Evolutionary conservation across 2,329 filamentous ascomycete species (phyloP).

Genomic region (Pseudogymnoascus sp.): DNA sequence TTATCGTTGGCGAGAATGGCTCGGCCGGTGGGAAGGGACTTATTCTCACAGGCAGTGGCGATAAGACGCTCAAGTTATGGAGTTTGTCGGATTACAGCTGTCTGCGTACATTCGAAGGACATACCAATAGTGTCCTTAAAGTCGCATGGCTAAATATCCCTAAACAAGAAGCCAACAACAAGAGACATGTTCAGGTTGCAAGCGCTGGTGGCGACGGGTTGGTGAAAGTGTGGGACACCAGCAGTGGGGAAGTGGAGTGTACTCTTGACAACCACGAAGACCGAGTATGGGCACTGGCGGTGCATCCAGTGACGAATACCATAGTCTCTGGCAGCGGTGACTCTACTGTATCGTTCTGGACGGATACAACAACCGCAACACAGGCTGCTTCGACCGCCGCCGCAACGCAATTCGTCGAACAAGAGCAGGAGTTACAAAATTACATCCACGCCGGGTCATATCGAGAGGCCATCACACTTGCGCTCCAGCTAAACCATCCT

Average conservation of each 20-base stretch:
- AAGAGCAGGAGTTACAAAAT: constrained; percentile 91
- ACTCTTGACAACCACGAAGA: constrained; percentile 97
- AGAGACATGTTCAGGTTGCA: constrained; percentile 63
- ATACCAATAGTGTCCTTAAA: constrained; percentile 92
- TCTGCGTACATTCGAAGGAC: constrained; percentile 87
- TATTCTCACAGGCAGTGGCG: constrained; percentile 82
- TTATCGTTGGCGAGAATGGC: constrained; percentile 63
- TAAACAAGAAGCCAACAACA: constrained; percentile 40
- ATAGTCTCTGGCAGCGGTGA: constrained; percentile 89
- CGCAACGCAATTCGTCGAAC: constrained; percentile 74
- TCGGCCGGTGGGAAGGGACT: constrained; percentile 71
- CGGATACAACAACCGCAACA: constrained; percentile 78
- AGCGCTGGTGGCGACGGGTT: constrained; percentile 90
- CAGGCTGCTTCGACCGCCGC: constrained; percentile 66
- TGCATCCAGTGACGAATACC: constrained; percentile 60
- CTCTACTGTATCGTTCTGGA: constrained; percentile 91
- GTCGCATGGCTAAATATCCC: constrained; percentile 72
- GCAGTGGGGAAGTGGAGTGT: constrained; percentile 73
- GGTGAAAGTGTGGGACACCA: constrained; percentile 92
- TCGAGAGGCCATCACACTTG: constrained; percentile 84
- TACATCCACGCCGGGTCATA: constrained; percentile 83
- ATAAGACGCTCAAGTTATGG: constrained; percentile 96
- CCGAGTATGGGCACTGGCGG: constrained; percentile 82
- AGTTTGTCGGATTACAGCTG: constrained; percentile 87
- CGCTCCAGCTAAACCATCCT: constrained; percentile 89